Evolutionary conservation across 2,329 filamentous ascomycete genomes (phyloP), one percentile per base, ranked within the genome.

Genomic region (Alternaria angustiovoidea): DNA sequence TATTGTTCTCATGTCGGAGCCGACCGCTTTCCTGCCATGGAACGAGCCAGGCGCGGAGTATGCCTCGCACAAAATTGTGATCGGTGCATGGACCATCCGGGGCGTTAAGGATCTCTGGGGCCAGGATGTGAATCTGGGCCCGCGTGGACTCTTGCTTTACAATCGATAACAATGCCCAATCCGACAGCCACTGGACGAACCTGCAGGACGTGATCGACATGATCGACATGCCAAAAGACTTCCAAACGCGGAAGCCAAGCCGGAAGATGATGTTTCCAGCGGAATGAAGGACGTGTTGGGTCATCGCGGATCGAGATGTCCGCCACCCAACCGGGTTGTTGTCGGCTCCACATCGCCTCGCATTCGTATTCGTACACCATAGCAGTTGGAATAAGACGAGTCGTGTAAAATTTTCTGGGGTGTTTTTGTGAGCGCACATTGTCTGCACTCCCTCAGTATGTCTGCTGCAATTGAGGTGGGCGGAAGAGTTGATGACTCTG

Each of bases 401-500:
- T 12, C 11, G 57, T 42, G 34, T 28, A 18, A 16, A 22, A 32
- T 51, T 14, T 38, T 30, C 36, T n/a, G 18, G 16, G 11, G 9
- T 18, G 18, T 20, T 39, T 9, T 16, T 32, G 24, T 41, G 42
- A 24, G 16, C 28, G 14, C 43, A 36, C 16, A 8, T 34, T 28
- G 26, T 20, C 43, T 24, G 20, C 9, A 20, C 26, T 43, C 14
- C 36, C 53, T 76, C 68, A 77, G 51, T 72, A 76, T 0, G 70
- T 70, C 22, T 72, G 70, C 22, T 72, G 70, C 24, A 74, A 39
- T 24, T 71, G 66, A 1, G 72, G 72, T 5, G 72, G 75, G 14
- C 68, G 66, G 58, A 78, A 79, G 4, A 80, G 62, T 56, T 76
- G 73, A 54, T 79, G 76, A 57, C 76, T 79, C 36, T 79, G 76